These are phyloP conservation scores for Cicer yamashitae DNA, from an alignment of 306 rosid species.

Conservation along the genomic window DNA sequence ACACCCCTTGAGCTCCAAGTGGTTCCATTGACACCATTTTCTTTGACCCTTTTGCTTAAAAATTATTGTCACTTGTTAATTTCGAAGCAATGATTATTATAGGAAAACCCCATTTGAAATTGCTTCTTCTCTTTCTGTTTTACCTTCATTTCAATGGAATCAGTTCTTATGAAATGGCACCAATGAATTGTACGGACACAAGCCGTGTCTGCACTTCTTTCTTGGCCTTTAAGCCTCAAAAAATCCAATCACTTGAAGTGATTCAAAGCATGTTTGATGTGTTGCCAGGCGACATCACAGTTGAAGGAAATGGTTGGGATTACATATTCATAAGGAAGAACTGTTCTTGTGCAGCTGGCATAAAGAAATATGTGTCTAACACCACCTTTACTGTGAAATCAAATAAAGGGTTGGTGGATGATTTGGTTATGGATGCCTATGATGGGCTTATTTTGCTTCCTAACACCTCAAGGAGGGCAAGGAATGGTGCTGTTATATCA, in stretches of 20 bases:
- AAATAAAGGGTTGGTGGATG: conserved; percentile 65
- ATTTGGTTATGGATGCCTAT: conserved; percentile 73
- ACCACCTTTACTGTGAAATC: conserved; percentile 87
- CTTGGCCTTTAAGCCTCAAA: conserved; percentile 72
- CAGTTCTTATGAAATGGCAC: conserved; percentile 50
- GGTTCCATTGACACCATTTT: conserved; percentile 23
- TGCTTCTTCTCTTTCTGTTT: conserved; percentile 51
- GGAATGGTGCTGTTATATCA: conserved; percentile 77
- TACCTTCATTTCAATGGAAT: conserved; percentile 40
- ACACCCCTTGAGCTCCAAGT: conserved; percentile 6
- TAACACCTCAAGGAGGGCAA: conserved; percentile 66
- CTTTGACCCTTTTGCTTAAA: conserved; percentile 42
- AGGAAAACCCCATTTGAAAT: conserved; percentile 37
- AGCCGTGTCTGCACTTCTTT: conserved; percentile 82
- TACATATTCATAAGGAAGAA: conserved; percentile 77
- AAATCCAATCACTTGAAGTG: conserved; percentile 63
- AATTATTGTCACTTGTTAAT: not conserved
- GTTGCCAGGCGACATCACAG: conserved; percentile 71
- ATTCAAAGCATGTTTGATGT: conserved; percentile 93
- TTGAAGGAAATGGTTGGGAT: conserved; percentile 70
- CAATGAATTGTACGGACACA: conserved; percentile 85
- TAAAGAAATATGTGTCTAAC: conserved; percentile 66
- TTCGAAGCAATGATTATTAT: conserved; percentile 54
- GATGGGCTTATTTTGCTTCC: conserved; percentile 74
- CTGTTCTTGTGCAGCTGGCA: conserved; percentile 76